phyloP scores from a whole-genome alignment of 345 rosid species.

The Nephelium lappaceum region DNA sequence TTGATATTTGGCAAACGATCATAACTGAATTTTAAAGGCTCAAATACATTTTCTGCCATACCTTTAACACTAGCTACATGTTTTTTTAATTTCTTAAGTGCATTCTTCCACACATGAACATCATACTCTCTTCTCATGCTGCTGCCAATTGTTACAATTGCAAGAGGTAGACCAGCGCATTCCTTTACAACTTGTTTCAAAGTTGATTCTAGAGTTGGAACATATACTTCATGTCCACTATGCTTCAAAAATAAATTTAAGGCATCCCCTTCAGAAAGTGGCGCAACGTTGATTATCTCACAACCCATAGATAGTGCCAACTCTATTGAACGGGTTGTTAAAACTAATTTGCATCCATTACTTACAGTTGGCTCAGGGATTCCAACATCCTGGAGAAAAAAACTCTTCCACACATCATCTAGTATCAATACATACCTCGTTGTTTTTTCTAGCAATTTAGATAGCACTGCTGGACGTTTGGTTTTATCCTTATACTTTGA shows the following conservation, averaged over 20 bases:
- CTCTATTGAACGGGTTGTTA: neutral
- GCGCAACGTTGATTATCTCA: neutral
- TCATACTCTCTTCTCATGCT: neutral
- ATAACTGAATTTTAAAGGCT: too few relatives aligned
- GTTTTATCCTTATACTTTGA: neutral
- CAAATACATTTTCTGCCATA: too few relatives aligned
- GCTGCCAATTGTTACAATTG: conserved; percentile 1
- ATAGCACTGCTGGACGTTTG: neutral
- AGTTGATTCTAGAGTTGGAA: neutral
- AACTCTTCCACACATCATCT: neutral
- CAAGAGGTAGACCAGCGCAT: too few relatives aligned
- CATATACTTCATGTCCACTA: neutral
- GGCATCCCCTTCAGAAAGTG: neutral
- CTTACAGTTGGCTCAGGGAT: neutral
- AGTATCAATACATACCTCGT: conserved; percentile 15
- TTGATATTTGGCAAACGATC: too few relatives aligned
- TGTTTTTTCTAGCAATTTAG: neutral
- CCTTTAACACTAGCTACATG: too few relatives aligned
- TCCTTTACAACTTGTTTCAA: neutral
- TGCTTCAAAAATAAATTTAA: neutral
- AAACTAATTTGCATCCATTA: neutral
- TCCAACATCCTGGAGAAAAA: neutral
- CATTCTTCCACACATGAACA: neutral
- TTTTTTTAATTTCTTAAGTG: conserved; percentile 18
- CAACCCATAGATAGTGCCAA: neutral